These are phyloP conservation scores for Venturia oleaginea DNA, from an alignment of 2,329 filamentous ascomycete genomes.

Conservation along the genomic window DNA sequence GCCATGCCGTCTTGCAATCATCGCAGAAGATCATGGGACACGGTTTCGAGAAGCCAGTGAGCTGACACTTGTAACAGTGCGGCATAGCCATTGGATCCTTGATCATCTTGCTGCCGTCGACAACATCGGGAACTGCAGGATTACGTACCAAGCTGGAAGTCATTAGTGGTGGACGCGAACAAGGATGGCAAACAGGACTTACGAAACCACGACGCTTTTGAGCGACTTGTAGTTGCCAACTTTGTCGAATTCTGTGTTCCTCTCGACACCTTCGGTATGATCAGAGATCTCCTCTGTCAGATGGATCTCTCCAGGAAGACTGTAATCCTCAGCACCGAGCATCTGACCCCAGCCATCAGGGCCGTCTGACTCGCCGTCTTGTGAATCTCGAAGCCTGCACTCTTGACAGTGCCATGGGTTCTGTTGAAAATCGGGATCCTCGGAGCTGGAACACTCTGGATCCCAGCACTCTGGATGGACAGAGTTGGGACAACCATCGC, in stretches of 20 bases:
- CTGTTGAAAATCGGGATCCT: conserved; percentile 8
- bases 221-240: not conserved
- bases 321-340: not conserved
- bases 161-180: conserved; percentile 21
- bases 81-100: conserved; percentile 65
- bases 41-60: conserved; percentile 34
- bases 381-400: conserved; percentile 2
- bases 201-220: not conserved
- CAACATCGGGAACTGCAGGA: conserved; percentile 49
- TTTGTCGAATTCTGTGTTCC: not conserved
- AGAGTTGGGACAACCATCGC: conserved; percentile 81
- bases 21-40: conserved; percentile 75
- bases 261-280: not conserved
- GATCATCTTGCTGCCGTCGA: conserved; percentile 39
- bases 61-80: conserved; percentile 27
- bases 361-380: not conserved
- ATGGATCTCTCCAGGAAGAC: not conserved
- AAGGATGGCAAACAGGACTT: not conserved
- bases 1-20: conserved; percentile 73
- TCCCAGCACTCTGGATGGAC: conserved; percentile 88
- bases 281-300: not conserved
- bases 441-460: conserved; percentile 44
- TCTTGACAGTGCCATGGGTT: conserved; percentile 13
- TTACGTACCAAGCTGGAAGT: conserved; percentile 27
- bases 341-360: conserved; percentile 2